A percentile compares a stretch with the other conserved stretches of the same genome.
phyloP scores from a whole-genome alignment of 164 flowering plant species.

The Stephania yunnanensis region DNA sequence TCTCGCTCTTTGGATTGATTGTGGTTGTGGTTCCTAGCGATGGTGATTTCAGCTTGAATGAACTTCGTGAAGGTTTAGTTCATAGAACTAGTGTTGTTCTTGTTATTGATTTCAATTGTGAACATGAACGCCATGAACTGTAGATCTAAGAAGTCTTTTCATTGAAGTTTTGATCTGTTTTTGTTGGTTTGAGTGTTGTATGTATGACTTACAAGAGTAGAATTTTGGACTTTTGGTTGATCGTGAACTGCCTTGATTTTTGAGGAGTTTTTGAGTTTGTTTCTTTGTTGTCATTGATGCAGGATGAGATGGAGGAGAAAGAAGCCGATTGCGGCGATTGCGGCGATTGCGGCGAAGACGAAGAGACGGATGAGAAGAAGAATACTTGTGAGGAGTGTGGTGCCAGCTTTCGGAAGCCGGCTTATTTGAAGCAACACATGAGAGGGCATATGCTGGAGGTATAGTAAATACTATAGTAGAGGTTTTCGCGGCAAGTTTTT shows the following conservation, averaged over 20 bases:
- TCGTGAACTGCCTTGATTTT: not conserved
- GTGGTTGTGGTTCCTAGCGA: not conserved
- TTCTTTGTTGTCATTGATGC: not conserved
- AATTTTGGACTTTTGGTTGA: not conserved
- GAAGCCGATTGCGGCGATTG: slow-evolving; percentile 7
- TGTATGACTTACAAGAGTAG: not conserved
- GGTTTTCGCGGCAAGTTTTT: no score
- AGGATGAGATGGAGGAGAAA: slow-evolving; percentile 35
- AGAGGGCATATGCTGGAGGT: slow-evolving; percentile 85
- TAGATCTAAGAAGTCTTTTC: not conserved
- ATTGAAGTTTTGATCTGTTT: not conserved
- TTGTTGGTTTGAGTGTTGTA: not conserved
- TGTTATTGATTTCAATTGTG: no score
- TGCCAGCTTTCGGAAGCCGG: slow-evolving; percentile 62
- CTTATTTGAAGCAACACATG: slow-evolving; percentile 82
- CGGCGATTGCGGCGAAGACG: slow-evolving; percentile 12
- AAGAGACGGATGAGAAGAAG: slow-evolving; percentile 13
- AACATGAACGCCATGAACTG: not conserved
- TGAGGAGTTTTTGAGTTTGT: not conserved
- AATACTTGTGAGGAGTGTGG: slow-evolving; percentile 73
- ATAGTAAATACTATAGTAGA: not conserved
- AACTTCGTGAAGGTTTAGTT: no score
- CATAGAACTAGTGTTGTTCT: no score
- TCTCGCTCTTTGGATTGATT: not conserved
- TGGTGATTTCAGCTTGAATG: no score